A percentile compares a stretch with the other conserved stretches of the same genome.
These are phyloP conservation scores for Cercophora scortea DNA, from an alignment of 495 filamentous ascomycete genomes.

Conservation along the genomic window DNA sequence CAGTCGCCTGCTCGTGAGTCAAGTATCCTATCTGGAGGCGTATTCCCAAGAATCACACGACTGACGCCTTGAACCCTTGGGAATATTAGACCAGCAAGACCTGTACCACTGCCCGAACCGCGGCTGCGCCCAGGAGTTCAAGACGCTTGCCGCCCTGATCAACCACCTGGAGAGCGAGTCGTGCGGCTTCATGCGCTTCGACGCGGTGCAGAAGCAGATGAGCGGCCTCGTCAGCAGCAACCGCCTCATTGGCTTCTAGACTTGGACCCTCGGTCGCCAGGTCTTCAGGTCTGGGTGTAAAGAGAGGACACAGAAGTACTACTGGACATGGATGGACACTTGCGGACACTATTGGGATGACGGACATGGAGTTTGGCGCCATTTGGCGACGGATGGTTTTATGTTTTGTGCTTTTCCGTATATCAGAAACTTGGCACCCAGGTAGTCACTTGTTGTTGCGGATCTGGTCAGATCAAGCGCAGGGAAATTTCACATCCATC, in stretches of 20 bases:
- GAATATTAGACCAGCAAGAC: constrained; percentile 28
- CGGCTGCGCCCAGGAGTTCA: constrained; percentile 38
- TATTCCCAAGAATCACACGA: background rate
- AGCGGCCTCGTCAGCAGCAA: constrained; percentile 9
- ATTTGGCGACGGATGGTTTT: too few relatives aligned
- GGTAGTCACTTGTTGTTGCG: too few relatives aligned
- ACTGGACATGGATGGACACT: too few relatives aligned
- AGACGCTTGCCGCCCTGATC: constrained; percentile 40
- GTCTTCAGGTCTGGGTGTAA: too few relatives aligned
- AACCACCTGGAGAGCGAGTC: constrained; percentile 50
- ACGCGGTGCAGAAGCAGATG: constrained; percentile 29
- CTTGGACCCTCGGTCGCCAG: background rate
- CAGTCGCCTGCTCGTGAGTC: constrained; percentile 27
- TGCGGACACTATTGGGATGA: too few relatives aligned
- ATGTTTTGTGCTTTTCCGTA: too few relatives aligned
- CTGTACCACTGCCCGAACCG: constrained; percentile 48
- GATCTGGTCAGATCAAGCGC: too few relatives aligned
- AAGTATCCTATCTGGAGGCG: background rate
- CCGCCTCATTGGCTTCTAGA: constrained; percentile 5
- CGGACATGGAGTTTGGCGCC: too few relatives aligned
- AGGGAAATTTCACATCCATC: too few relatives aligned
- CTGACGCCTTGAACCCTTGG: background rate
- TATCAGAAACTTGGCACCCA: too few relatives aligned
- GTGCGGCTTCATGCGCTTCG: constrained; percentile 42
- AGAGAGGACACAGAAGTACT: too few relatives aligned